Percentiles rank a stretch among this genome's conserved stretches.
phyloP scores from a whole-genome alignment of 495 filamentous ascomycete species.

The Penicillium simplicissimum region DNA sequence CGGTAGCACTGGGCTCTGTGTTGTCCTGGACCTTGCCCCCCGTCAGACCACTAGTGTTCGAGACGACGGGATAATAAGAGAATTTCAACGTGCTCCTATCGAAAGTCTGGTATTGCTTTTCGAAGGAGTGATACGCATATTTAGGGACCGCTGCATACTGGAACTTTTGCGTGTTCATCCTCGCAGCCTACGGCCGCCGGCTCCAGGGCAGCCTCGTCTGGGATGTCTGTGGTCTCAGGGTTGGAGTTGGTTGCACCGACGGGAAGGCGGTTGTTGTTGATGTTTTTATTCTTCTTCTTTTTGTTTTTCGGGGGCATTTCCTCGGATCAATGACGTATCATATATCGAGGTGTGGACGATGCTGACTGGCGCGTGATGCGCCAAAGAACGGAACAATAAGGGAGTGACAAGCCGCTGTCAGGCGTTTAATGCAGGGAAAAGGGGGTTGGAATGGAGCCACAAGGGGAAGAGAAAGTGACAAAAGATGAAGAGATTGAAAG shows the following conservation, averaged over 20 bases:
- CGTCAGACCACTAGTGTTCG: slow-evolving; percentile 39
- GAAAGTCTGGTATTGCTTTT: slow-evolving; percentile 43
- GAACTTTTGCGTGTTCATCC: slow-evolving; percentile 36
- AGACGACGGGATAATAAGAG: slow-evolving; percentile 40
- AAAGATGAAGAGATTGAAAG: slow-evolving; percentile 31
- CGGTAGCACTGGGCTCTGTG: slow-evolving; percentile 29
- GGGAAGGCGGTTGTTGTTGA: slow-evolving; percentile 32
- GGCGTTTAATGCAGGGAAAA: slow-evolving; percentile 30
- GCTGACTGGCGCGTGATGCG: slow-evolving; percentile 29
- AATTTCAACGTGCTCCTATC: slow-evolving; percentile 38
- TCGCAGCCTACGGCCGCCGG: slow-evolving; percentile 34
- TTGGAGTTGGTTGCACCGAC: slow-evolving; percentile 31
- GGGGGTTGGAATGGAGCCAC: slow-evolving; percentile 14
- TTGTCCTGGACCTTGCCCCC: slow-evolving; percentile 42
- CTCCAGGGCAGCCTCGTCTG: slow-evolving; percentile 27
- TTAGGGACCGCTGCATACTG: slow-evolving; percentile 47
- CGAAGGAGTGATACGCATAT: slow-evolving; percentile 42
- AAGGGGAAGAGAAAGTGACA: slow-evolving; percentile 21
- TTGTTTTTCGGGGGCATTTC: slow-evolving; percentile 38
- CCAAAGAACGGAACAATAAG: slow-evolving; percentile 34
- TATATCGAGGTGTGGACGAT: slow-evolving; percentile 28
- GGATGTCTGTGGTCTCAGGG: slow-evolving; percentile 22
- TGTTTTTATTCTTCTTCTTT: slow-evolving; percentile 42
- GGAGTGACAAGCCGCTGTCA: slow-evolving; percentile 34
- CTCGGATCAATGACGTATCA: slow-evolving; percentile 38